A percentile compares a stretch with the other conserved stretches of the same genome.
Conservation (phyloP, 352 stramenopile species). For the Phytopythium boreale region DNA sequence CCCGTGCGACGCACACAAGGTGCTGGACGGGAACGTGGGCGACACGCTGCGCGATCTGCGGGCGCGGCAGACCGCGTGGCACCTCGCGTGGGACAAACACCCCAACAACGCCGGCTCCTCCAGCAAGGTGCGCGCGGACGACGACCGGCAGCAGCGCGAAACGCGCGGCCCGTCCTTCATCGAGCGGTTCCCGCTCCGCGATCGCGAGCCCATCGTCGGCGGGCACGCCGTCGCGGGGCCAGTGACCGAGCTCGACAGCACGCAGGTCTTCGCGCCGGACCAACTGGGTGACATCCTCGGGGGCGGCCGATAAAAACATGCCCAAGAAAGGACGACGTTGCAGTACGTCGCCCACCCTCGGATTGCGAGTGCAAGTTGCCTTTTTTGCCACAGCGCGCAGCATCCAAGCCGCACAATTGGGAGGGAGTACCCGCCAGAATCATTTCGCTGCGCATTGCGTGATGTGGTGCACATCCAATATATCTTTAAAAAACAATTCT, state of each 20-base stretch:
- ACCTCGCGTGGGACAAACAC: slow-evolving; percentile 59
- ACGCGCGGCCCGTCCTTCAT: slow-evolving; percentile 53
- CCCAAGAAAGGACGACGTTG: background rate
- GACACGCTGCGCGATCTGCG: slow-evolving; percentile 37
- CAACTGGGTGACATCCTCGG: slow-evolving; percentile 47
- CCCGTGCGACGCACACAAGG: slow-evolving; percentile 74
- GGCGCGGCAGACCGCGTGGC: slow-evolving; percentile 33
- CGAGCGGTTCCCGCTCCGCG: slow-evolving; percentile 60
- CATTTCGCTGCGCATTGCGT: background rate
- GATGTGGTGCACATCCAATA: background rate
- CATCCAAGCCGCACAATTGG: background rate
- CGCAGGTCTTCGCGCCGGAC: slow-evolving; percentile 29
- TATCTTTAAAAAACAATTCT: background rate
- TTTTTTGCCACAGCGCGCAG: background rate
- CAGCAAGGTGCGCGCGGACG: slow-evolving; percentile 57
- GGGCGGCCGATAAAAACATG: slow-evolving; percentile 28
- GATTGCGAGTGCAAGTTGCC: background rate
- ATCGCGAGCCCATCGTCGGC: slow-evolving; percentile 15
- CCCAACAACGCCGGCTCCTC: slow-evolving; percentile 58
- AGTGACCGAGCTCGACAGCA: slow-evolving; percentile 18
- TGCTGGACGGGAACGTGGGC: slow-evolving; percentile 59
- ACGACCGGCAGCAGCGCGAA: slow-evolving; percentile 23
- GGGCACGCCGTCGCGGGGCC: slow-evolving; percentile 14
- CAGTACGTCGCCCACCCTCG: background rate
- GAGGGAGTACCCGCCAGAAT: background rate